A percentile compares a stretch with the other conserved stretches of the same genome.
phyloP scores from a whole-genome alignment of 192 early-diverging fungal genomes.

The Coemansia sp. region DNA sequence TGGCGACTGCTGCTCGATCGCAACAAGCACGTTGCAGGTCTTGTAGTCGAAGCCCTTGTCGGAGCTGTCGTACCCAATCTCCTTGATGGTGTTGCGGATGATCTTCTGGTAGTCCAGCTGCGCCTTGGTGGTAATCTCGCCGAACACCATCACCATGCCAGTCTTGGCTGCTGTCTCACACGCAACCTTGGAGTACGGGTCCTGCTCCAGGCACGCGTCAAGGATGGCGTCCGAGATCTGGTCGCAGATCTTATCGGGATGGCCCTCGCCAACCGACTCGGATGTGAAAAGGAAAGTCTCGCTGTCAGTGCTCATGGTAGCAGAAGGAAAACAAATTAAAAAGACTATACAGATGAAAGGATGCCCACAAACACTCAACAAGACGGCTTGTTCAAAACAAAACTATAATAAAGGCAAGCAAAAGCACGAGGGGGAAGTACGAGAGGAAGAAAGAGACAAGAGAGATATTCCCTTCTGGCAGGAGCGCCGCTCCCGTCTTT shows the following conservation, averaged over 20 bases:
- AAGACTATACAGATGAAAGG: neutral
- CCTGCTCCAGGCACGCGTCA: conserved; percentile 92
- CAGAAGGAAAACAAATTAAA: neutral
- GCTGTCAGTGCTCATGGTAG: conserved; percentile 46
- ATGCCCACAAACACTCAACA: neutral
- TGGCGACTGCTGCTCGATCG: conserved; percentile 99
- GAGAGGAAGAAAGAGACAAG: conserved; percentile 4
- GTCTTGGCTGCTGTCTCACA: conserved; percentile 99
- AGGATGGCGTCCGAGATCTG: conserved; percentile 99
- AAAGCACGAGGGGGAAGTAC: conserved; percentile 1
- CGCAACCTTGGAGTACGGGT: conserved; percentile 98
- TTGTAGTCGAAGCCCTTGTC: conserved; percentile 99
- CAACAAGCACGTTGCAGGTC: conserved; percentile 99
- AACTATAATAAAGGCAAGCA: neutral
- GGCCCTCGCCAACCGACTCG: conserved; percentile 99
- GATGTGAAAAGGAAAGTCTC: conserved; percentile 99
- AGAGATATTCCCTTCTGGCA: neutral
- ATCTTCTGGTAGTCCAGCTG: conserved; percentile 99
- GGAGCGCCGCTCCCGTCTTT: neutral
- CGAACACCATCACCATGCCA: conserved; percentile 99
- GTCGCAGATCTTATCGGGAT: conserved; percentile 99
- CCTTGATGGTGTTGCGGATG: conserved; percentile 97
- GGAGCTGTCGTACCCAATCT: conserved; percentile 99
- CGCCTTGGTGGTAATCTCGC: conserved; percentile 99
- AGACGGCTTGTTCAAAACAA: neutral